phyloP scores from a whole-genome alignment of 164 flowering plant species.

The Aristolochia contorta region DNA sequence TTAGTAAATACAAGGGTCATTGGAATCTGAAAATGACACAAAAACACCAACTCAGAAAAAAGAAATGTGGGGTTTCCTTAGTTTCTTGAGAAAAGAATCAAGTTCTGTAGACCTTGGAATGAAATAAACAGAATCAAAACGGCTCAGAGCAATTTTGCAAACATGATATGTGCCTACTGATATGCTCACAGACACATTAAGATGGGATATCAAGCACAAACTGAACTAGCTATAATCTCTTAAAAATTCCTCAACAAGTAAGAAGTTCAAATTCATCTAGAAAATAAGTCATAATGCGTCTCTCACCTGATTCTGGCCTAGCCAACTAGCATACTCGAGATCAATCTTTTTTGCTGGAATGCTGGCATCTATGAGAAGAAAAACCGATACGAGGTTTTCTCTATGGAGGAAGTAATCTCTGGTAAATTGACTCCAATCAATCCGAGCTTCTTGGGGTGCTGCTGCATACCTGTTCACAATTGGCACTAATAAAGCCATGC shows the following conservation, averaged over 20 bases:
- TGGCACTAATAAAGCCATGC: neutral
- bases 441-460: constrained; percentile 67
- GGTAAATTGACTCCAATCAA: constrained; percentile 80
- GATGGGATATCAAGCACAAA: too few species aligned
- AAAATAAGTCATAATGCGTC: too few species aligned
- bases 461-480: constrained; percentile 57
- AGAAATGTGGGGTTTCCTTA: too few species aligned
- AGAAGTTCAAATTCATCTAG: too few species aligned
- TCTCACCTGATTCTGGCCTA: constrained; percentile 75
- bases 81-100: too few species aligned
- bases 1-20: constrained; percentile 94
- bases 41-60: neutral
- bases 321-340: constrained; percentile 97
- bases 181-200: too few species aligned
- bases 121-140: too few species aligned
- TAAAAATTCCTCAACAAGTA: too few species aligned
- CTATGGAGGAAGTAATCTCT: constrained; percentile 81
- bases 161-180: too few species aligned
- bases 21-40: constrained; percentile 50
- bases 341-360: constrained; percentile 85
- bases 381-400: constrained; percentile 71
- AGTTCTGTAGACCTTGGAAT: too few species aligned
- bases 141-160: too few species aligned
- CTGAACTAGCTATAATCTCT: too few species aligned
- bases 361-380: constrained; percentile 91